Conservation (phyloP, 2,329 filamentous ascomycete species). For the Tolypocladium cylindrosporum region DNA sequence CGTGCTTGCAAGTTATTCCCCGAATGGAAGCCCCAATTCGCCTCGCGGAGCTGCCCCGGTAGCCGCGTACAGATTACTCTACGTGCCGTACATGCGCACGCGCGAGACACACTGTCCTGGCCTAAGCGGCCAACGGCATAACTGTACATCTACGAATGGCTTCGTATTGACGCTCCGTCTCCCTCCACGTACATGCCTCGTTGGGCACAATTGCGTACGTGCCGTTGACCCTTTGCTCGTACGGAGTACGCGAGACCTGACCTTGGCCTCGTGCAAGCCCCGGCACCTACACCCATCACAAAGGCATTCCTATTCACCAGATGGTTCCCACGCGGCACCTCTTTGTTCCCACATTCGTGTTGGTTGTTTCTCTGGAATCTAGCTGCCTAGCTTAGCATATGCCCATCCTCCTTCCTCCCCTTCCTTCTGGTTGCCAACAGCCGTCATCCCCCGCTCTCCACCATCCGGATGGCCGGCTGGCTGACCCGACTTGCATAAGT, state of each 20-base stretch:
- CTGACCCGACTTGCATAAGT: slow-evolving; percentile 24
- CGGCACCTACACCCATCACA: background rate
- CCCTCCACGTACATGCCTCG: background rate
- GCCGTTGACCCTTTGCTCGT: background rate
- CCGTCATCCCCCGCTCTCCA: background rate
- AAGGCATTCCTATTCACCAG: background rate
- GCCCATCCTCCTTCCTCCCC: background rate
- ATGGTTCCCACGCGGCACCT: background rate
- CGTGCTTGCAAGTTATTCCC: background rate
- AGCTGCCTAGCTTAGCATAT: background rate
- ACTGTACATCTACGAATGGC: background rate
- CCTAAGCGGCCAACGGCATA: background rate
- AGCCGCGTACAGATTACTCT: background rate
- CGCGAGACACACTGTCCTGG: background rate
- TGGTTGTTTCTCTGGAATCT: slow-evolving; percentile 4
- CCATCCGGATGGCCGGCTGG: slow-evolving; percentile 8
- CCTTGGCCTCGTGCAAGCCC: background rate
- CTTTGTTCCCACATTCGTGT: background rate
- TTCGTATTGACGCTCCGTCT: background rate
- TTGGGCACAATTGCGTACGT: background rate
- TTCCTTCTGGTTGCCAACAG: background rate
- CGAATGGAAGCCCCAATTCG: background rate
- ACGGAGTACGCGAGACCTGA: too few species aligned
- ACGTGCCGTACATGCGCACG: background rate
- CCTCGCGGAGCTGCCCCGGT: background rate